phyloP scores from a whole-genome alignment of 352 stramenopile species.

The Phytophthora niederhauseri region DNA sequence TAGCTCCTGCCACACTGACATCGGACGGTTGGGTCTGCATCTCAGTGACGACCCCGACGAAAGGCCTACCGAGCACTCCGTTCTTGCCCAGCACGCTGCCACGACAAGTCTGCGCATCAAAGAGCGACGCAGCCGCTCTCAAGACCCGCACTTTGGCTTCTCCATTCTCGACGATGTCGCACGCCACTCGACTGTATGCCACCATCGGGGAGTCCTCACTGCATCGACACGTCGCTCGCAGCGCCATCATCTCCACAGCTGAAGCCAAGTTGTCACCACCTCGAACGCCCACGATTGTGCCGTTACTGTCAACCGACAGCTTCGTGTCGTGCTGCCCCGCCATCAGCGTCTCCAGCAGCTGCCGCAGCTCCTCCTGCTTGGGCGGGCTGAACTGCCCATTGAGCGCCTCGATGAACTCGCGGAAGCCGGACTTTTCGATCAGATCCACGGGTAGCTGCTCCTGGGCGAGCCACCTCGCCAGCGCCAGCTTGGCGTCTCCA shows the following conservation, averaged over 20 bases:
- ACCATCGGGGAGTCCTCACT: slow-evolving; percentile 40
- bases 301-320: neutral
- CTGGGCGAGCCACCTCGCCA: slow-evolving; percentile 49
- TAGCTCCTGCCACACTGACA: slow-evolving; percentile 1
- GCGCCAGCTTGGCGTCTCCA: slow-evolving; percentile 37
- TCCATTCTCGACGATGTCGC: slow-evolving; percentile 25
- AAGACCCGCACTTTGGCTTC: slow-evolving; percentile 46
- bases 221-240: slow-evolving; percentile 44
- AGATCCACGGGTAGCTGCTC: slow-evolving; percentile 52
- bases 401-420: slow-evolving; percentile 40
- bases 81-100: slow-evolving; percentile 41
- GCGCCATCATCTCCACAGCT: slow-evolving; percentile 34
- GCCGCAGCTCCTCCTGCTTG: slow-evolving; percentile 33
- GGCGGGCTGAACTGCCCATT: slow-evolving; percentile 43
- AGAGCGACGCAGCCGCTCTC: slow-evolving; percentile 37
- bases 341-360: slow-evolving; percentile 31
- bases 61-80: slow-evolving; percentile 46
- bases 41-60: slow-evolving; percentile 47
- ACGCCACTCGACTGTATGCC: slow-evolving; percentile 34
- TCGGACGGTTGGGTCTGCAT: slow-evolving; percentile 12
- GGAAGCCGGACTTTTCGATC: slow-evolving; percentile 47
- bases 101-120: slow-evolving; percentile 41
- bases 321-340: slow-evolving; percentile 18
- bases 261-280: neutral
- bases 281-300: neutral